Evolutionary conservation across 805 yeast genomes (phyloP).

Genomic region (Teunomyces pallodes): DNA sequence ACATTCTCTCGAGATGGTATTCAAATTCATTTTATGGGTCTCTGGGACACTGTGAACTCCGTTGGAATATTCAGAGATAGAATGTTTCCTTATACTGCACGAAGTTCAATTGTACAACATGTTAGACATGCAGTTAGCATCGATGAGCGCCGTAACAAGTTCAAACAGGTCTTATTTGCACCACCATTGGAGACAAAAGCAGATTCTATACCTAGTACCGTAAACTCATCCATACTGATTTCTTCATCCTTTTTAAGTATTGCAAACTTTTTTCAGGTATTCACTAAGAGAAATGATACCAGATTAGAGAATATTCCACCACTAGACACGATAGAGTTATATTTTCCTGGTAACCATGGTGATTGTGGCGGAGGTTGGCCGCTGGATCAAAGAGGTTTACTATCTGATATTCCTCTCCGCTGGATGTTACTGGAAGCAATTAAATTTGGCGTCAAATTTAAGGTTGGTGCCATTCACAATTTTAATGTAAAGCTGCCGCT

Average conservation of each 20-base stretch:
- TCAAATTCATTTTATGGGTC: constrained; percentile 56
- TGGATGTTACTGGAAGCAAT: constrained; percentile 62
- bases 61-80: constrained; percentile 59
- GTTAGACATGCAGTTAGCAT: constrained; percentile 66
- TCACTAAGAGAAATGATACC: neutral
- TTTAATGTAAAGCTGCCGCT: constrained; percentile 41
- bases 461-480: constrained; percentile 35
- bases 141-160: constrained; percentile 65
- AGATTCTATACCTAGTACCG: neutral
- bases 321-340: constrained; percentile 46
- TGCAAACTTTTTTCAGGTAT: constrained; percentile 7
- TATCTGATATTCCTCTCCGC: constrained; percentile 52
- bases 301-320: constrained; percentile 8
- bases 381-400: constrained; percentile 42
- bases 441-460: constrained; percentile 49
- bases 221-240: neutral
- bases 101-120: constrained; percentile 51
- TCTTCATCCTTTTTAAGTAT: constrained; percentile 1
- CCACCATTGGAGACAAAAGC: constrained; percentile 11
- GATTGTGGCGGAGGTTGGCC: constrained; percentile 72
- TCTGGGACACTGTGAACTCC: constrained; percentile 69
- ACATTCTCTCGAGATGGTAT: constrained; percentile 51
- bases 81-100: constrained; percentile 56
- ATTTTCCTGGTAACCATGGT: constrained; percentile 71
- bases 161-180: constrained; percentile 53